phyloP scores from a whole-genome alignment of 192 early-diverging fungal genomes.

The Kickxella alabastrina region DNA sequence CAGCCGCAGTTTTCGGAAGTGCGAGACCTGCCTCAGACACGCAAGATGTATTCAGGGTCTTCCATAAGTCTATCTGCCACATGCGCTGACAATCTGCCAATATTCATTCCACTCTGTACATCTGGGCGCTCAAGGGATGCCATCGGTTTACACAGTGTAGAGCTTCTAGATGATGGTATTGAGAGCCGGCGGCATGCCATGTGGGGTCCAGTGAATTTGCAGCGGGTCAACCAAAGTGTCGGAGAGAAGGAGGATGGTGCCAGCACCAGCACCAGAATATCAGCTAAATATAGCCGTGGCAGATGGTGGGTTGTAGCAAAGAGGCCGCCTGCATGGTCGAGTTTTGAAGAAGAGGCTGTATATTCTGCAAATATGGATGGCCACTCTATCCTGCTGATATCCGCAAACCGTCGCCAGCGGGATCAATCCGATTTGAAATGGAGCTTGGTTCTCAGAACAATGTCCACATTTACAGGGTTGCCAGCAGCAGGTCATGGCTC shows the following conservation, averaged over 20 bases:
- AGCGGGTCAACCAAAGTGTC: no score
- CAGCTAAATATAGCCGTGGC: no score
- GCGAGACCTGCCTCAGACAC: conserved; percentile 7
- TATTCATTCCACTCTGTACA: conserved; percentile 24
- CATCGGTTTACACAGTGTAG: conserved; percentile 17
- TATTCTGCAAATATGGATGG: no score
- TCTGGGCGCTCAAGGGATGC: neutral
- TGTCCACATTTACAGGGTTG: neutral
- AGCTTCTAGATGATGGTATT: neutral
- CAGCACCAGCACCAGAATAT: no score
- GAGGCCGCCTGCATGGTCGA: conserved; percentile 14
- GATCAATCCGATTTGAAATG: conserved; percentile 47
- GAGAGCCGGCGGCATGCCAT: conserved; percentile 12
- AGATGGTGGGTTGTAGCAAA: conserved; percentile 39
- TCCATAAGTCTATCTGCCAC: neutral
- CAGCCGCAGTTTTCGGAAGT: conserved; percentile 17
- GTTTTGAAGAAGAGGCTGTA: neutral
- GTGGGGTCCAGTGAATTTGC: conserved; percentile 14
- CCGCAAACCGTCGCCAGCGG: conserved; percentile 20
- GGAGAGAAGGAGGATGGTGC: no score
- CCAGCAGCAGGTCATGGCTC: neutral
- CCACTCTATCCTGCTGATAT: conserved; percentile 3
- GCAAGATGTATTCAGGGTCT: conserved; percentile 9
- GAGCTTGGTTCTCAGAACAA: conserved; percentile 28
- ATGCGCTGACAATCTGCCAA: neutral